Evolutionary conservation across 2,329 filamentous ascomycete species (phyloP).

Genomic region (Trichoderma koningii): DNA sequence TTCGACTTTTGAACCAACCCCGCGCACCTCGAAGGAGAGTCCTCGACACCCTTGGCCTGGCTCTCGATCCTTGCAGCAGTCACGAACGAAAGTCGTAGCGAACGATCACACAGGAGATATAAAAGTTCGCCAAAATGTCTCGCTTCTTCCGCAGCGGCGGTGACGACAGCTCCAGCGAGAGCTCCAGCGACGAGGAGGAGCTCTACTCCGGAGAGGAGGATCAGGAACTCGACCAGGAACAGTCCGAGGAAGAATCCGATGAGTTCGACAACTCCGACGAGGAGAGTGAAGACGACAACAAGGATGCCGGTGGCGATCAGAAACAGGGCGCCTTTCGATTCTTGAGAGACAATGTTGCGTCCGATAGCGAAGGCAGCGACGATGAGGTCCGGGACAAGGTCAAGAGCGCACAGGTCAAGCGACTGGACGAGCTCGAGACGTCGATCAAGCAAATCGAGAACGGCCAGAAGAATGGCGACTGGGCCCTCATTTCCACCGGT

Average conservation of each 20-base stretch:
- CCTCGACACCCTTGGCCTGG: conserved; percentile 23
- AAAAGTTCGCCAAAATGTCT: conserved; percentile 68
- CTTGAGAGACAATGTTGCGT: conserved; percentile 71
- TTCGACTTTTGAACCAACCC: conserved; percentile 41
- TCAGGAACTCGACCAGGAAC: conserved; percentile 42
- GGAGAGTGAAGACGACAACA: conserved; percentile 57
- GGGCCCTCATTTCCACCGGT: conserved; percentile 90
- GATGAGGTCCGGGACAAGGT: conserved; percentile 84
- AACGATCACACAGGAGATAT: conserved; percentile 27
- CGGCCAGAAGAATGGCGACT: conserved; percentile 95
- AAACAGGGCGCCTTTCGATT: conserved; percentile 74
- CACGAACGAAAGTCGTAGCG: conserved; percentile 6
- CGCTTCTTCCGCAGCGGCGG: conserved; percentile 95
- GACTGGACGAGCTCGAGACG: conserved; percentile 87
- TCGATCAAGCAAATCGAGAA: conserved; percentile 93
- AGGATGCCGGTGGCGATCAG: conserved; percentile 66
- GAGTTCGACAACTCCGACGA: conserved; percentile 50
- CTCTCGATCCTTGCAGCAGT: conserved; percentile 29
- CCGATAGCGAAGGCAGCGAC: conserved; percentile 82
- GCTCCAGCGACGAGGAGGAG: conserved; percentile 86
- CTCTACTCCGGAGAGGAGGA: conserved; percentile 67
- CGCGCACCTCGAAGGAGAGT: conserved; percentile 37
- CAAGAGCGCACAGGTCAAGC: conserved; percentile 98
- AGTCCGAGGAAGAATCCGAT: conserved; percentile 45
- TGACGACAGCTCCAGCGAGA: conserved; percentile 91